Conservation (phyloP, 495 filamentous ascomycete genomes). For the Podospora comata region DNA sequence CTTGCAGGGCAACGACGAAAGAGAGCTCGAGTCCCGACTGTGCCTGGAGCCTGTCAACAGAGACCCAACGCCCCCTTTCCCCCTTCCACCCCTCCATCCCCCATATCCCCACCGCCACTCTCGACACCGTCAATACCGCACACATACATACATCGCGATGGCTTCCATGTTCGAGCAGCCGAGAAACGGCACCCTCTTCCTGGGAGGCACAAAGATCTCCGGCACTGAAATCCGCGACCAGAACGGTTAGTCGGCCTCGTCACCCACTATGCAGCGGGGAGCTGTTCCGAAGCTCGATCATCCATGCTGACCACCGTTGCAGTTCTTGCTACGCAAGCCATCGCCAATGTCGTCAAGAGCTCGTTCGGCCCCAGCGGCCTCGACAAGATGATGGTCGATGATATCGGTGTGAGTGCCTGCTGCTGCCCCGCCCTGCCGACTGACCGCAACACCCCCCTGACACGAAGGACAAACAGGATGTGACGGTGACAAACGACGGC, state of each 20-base stretch:
- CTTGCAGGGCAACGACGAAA: constrained; percentile 16
- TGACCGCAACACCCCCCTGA: constrained; percentile 18
- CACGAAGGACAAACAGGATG: constrained; percentile 60
- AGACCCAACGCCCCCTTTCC: constrained; percentile 17
- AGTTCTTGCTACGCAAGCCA: constrained; percentile 94
- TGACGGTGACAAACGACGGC: constrained; percentile 98
- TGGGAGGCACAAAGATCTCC: constrained; percentile 91
- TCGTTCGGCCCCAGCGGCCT: constrained; percentile 96
- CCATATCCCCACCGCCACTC: constrained; percentile 9
- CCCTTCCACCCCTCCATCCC: constrained; percentile 2
- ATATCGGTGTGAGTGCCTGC: constrained; percentile 74
- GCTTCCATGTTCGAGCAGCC: constrained; percentile 85
- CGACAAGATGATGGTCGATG: constrained; percentile 99
- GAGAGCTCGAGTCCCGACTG: constrained; percentile 30
- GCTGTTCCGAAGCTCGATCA: constrained; percentile 11
- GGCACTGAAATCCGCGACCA: constrained; percentile 94
- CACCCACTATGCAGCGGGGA: neutral
- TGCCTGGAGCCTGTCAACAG: constrained; percentile 30
- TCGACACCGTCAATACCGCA: constrained; percentile 3
- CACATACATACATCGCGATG: constrained; percentile 53
- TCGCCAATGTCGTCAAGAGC: constrained; percentile 97
- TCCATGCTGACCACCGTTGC: constrained; percentile 30
- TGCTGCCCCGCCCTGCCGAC: constrained; percentile 13
- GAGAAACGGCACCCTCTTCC: constrained; percentile 85
- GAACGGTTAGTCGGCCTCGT: constrained; percentile 62